Percentiles rank a stretch among this genome's conserved stretches.
phyloP scores from a whole-genome alignment of 2,329 filamentous ascomycete species.

The Ophiostoma ulmi region DNA sequence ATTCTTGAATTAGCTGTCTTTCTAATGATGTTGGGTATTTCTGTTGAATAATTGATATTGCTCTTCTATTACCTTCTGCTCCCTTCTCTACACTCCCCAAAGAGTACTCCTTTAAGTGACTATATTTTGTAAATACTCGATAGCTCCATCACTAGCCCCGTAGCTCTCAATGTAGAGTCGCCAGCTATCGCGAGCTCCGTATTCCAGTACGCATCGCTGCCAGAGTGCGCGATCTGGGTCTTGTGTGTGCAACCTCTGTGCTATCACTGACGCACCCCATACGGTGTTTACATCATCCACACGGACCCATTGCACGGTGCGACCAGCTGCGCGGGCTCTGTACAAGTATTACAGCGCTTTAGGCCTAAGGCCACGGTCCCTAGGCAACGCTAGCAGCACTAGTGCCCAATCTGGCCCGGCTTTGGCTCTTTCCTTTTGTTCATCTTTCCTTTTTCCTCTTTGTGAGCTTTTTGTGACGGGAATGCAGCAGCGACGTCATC shows the following conservation, averaged over 20 bases:
- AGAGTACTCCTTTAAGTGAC: not conserved
- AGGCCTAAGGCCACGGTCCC: not conserved
- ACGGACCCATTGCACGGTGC: not conserved
- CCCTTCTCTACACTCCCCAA: not conserved
- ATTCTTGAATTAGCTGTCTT: no score
- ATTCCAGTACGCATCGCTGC: slow-evolving; percentile 7
- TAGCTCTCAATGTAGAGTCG: not conserved
- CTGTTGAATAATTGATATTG: not conserved
- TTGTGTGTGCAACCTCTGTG: not conserved
- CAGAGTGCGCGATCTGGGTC: slow-evolving; percentile 1
- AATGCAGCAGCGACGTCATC: slow-evolving; percentile 17
- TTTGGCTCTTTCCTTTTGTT: slow-evolving; percentile 15
- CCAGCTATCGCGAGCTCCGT: not conserved
- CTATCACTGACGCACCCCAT: not conserved
- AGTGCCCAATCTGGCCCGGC: slow-evolving; percentile 23
- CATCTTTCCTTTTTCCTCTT: not conserved
- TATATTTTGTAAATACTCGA: not conserved
- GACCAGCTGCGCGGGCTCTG: not conserved
- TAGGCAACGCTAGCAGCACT: slow-evolving; percentile 16
- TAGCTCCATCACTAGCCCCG: not conserved
- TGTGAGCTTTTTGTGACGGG: slow-evolving; percentile 5
- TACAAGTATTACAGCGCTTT: not conserved
- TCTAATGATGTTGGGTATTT: not conserved
- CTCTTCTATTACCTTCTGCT: not conserved
- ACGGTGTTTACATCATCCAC: not conserved